A percentile compares a stretch with the other conserved stretches of the same genome.
Conservation (phyloP, 2,329 filamentous ascomycete species). For the Cordyceps tenuipes region DNA sequence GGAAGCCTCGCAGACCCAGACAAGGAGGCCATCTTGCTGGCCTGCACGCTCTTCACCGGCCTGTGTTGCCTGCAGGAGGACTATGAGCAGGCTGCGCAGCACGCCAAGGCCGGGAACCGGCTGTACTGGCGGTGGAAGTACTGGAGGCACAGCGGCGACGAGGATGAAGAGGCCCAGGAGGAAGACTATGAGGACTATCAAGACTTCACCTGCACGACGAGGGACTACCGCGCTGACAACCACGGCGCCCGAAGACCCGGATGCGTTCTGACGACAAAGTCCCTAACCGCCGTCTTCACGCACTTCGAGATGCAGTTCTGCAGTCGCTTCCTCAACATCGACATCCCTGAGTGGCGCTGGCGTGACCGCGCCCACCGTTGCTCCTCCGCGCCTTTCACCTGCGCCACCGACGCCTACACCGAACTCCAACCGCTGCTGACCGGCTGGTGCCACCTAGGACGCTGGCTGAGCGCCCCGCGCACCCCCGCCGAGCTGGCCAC, state of each 20-base stretch:
- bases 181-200: not conserved
- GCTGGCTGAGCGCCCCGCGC: not conserved
- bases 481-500: not conserved
- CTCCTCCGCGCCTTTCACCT: not conserved
- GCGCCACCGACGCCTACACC: constrained; percentile 8
- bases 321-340: not conserved
- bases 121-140: constrained; percentile 10
- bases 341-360: not conserved
- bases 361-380: not conserved
- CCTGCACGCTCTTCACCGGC: constrained; percentile 10
- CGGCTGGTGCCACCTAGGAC: not conserved
- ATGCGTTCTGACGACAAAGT: constrained; percentile 2
- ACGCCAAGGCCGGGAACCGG: not conserved
- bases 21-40: constrained; percentile 8
- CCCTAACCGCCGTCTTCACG: constrained; percentile 4
- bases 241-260: not conserved
- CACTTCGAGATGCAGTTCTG: constrained; percentile 9
- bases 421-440: constrained; percentile 9
- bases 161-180: not conserved
- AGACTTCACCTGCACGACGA: not conserved
- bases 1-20: not conserved
- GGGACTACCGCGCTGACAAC: not conserved
- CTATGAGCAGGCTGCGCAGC: constrained; percentile 4
- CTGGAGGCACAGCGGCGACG: not conserved
- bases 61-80: constrained; percentile 9